Conservation (phyloP, 2,329 filamentous ascomycete species). For the Didymella pomorum region DNA sequence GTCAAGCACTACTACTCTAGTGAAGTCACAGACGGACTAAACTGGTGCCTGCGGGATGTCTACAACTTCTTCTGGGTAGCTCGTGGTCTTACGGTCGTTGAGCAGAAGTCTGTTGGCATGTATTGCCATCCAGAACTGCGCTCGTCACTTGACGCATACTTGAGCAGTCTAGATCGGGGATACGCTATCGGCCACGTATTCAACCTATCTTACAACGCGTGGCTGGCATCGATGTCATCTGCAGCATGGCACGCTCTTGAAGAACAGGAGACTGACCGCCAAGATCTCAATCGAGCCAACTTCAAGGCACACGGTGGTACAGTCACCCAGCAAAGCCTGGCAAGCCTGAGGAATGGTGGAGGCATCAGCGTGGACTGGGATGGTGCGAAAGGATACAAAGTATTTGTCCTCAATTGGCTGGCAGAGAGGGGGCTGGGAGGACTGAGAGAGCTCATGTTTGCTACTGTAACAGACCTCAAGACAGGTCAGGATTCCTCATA, state of each 20-base stretch:
- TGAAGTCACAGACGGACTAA: slow-evolving; percentile 67
- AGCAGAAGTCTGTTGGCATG: slow-evolving; percentile 67
- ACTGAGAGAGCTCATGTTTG: slow-evolving; percentile 76
- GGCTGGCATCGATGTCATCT: slow-evolving; percentile 56
- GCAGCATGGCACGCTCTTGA: slow-evolving; percentile 59
- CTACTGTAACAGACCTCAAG: slow-evolving; percentile 77
- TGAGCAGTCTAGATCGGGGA: slow-evolving; percentile 50
- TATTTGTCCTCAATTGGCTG: slow-evolving; percentile 74
- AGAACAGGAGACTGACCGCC: slow-evolving; percentile 52
- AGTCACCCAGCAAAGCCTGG: slow-evolving; percentile 72
- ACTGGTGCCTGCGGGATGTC: slow-evolving; percentile 85
- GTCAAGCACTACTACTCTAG: slow-evolving; percentile 46
- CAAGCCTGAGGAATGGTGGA: slow-evolving; percentile 70
- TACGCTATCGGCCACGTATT: slow-evolving; percentile 54
- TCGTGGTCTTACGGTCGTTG: slow-evolving; percentile 70
- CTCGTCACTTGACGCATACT: slow-evolving; percentile 52
- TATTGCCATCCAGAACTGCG: slow-evolving; percentile 59
- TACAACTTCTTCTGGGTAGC: slow-evolving; percentile 85
- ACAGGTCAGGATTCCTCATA: slow-evolving; percentile 1
- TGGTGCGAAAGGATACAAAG: slow-evolving; percentile 77
- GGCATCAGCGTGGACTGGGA: slow-evolving; percentile 75
- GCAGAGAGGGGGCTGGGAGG: slow-evolving; percentile 70
- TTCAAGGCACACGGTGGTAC: slow-evolving; percentile 58
- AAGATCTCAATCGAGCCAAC: slow-evolving; percentile 30
- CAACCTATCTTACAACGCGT: slow-evolving; percentile 57